These are phyloP conservation scores for Quercus berberidifolia DNA, from an alignment of 306 rosid genomes.

Conservation along the genomic window DNA sequence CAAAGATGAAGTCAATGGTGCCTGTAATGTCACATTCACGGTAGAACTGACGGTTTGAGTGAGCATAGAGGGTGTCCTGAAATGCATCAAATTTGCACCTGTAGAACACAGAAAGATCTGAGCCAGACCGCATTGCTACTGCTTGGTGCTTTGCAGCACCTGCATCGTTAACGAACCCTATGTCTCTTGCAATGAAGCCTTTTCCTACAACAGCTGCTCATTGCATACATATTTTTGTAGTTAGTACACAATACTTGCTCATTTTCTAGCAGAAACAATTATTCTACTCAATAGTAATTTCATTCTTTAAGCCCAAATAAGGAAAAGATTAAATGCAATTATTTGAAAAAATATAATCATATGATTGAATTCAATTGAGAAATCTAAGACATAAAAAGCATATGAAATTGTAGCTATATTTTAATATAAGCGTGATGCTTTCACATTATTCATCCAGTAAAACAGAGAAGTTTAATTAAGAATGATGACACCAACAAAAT, in stretches of 20 bases:
- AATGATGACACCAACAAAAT: no score
- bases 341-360: no score
- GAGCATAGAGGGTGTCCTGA: conserved; percentile 89
- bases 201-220: conserved; percentile 69
- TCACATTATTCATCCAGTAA: no score
- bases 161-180: conserved; percentile 67
- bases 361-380: no score
- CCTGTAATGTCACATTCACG: conserved; percentile 78
- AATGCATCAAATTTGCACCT: conserved; percentile 67
- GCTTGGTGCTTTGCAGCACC: conserved; percentile 91
- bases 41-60: conserved; percentile 92
- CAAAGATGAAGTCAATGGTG: conserved; percentile 93
- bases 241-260: neutral
- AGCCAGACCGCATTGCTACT: conserved; percentile 82
- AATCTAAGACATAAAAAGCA: no score
- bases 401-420: no score
- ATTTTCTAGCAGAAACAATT: neutral
- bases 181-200: conserved; percentile 84
- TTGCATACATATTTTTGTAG: neutral
- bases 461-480: no score
- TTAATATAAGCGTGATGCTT: no score
- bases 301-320: no score
- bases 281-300: no score
- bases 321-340: no score
- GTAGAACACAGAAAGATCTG: conserved; percentile 64